phyloP scores from a whole-genome alignment of 768 basidiomycete genomes.

The Kwoniella newhampshirensis region DNA sequence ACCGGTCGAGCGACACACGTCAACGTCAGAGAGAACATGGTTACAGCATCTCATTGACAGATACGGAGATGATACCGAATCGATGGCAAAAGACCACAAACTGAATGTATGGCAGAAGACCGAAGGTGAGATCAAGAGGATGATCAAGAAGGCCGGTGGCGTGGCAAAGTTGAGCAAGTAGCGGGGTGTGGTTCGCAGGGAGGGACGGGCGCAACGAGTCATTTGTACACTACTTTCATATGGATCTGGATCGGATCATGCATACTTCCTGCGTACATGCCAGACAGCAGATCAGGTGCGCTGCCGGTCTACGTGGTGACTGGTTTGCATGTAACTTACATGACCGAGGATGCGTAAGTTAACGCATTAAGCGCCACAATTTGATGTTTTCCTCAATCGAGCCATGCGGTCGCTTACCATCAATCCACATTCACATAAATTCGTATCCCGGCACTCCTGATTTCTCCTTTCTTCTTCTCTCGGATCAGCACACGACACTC shows the following conservation, averaged over 20 bases:
- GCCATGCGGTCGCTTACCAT: too few species aligned
- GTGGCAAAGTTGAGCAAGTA: slow-evolving; percentile 30
- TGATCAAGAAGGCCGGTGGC: slow-evolving; percentile 52
- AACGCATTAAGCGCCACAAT: too few species aligned
- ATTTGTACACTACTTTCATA: background rate
- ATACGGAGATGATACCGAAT: slow-evolving; percentile 69
- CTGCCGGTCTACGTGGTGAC: too few species aligned
- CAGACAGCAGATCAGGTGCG: background rate
- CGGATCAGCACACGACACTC: background rate
- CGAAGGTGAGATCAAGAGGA: slow-evolving; percentile 64
- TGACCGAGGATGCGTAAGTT: too few species aligned
- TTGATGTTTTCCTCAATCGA: too few species aligned
- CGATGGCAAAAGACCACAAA: slow-evolving; percentile 76
- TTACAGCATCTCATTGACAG: slow-evolving; percentile 66
- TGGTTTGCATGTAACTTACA: too few species aligned
- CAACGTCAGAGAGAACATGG: slow-evolving; percentile 68
- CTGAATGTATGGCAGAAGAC: slow-evolving; percentile 83
- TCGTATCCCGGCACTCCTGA: background rate
- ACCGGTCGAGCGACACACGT: slow-evolving; percentile 63
- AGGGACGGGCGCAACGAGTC: too few species aligned
- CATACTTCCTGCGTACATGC: background rate
- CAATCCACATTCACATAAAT: too few species aligned
- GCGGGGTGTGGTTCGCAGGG: too few species aligned
- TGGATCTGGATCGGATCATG: background rate
- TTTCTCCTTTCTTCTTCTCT: slow-evolving; percentile 1